Base-by-base conservation (phyloP, 768 basidiomycete species). In the Naganishia onofrii region DNA sequence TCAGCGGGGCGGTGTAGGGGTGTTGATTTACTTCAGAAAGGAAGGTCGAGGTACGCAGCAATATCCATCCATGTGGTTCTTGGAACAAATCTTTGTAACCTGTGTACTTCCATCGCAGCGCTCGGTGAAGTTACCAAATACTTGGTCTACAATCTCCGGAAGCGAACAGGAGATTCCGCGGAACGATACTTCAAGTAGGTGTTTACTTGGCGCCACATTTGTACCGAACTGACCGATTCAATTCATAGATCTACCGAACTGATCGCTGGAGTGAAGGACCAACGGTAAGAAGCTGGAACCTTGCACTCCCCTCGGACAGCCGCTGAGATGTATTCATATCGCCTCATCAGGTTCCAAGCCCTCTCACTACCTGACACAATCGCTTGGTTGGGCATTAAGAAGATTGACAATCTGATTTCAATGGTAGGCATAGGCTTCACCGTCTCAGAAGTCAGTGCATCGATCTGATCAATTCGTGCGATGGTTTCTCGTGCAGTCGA, bases 141-240 rank as follows among this genome's bases (percentile, higher is more conserved):
- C 81, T 87, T 95, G 56, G 94, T 97, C 8, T 98, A 98, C 82
- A 98, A 98, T 82, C 86, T 93, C 12, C 89, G 95, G 70, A 97
- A 98, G 82, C 89, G 95, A 53, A 91, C 90, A 3, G 93, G 93
- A 7, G 95, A 98, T 81, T 87, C 87, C 0, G 95, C 95, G 0
- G 89, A 92, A 81, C 88, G 88, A 77, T 98, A 98, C 84, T 97
- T 98, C 85, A 89, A 90, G 78, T 58, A 36, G 36, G 57, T 36
- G 1, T 10, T 21, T n/a, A n/a, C n/a, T 36, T 34, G n/a, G n/a
- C n/a, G n/a, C n/a, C n/a, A n/a, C n/a, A n/a, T n/a, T n/a, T n/a
- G n/a, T n/a, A n/a, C n/a, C n/a, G n/a, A n/a, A 10, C 36, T 36
- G 57, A 32, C 42, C 13, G 42, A 21, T 32, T 88, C n/a, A 31